These are phyloP conservation scores for Cryptosporidium canis DNA, from an alignment of 169 alveolate species.

Conservation along the genomic window DNA sequence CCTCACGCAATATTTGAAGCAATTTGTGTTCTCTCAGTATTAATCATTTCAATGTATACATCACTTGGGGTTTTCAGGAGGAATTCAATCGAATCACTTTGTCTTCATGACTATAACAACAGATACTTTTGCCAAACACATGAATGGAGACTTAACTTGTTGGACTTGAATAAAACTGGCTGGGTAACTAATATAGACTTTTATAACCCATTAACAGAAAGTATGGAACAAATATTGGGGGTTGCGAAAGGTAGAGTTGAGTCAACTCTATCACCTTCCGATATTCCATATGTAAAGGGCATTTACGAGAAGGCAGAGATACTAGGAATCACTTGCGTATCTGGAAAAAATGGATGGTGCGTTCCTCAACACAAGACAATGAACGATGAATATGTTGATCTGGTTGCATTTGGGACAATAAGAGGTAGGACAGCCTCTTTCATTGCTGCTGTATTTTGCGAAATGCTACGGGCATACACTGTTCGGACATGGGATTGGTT, in stretches of 20 bases:
- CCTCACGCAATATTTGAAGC: conserved; percentile 92
- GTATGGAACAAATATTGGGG: conserved; percentile 82
- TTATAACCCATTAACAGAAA: conserved; percentile 79
- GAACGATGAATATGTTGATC: conserved; percentile 78
- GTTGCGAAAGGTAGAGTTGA: conserved; percentile 82
- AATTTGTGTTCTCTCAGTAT: conserved; percentile 82
- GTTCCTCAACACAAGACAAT: conserved; percentile 73
- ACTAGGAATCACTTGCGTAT: conserved; percentile 11
- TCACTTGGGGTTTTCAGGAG: conserved; percentile 84
- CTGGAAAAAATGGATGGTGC: conserved; percentile 73
- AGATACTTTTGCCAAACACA: conserved; percentile 86
- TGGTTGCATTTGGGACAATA: conserved; percentile 84
- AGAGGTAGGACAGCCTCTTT: conserved; percentile 89
- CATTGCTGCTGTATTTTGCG: conserved; percentile 91
- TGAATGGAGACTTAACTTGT: conserved; percentile 80
- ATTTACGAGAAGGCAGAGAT: conserved; percentile 39
- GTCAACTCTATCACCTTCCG: conserved; percentile 45
- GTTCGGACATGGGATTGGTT: conserved; percentile 91
- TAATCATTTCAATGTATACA: conserved; percentile 85
- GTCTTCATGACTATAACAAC: conserved; percentile 63
- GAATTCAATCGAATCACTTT: conserved; percentile 42
- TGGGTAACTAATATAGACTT: conserved; percentile 89
- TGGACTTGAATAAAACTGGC: conserved; percentile 81
- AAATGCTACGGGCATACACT: conserved; percentile 91
- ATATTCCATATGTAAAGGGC: conserved; percentile 29